These are phyloP conservation scores for Scutellaria galericulata DNA, from an alignment of 257 asterid genomes.

Conservation along the genomic window DNA sequence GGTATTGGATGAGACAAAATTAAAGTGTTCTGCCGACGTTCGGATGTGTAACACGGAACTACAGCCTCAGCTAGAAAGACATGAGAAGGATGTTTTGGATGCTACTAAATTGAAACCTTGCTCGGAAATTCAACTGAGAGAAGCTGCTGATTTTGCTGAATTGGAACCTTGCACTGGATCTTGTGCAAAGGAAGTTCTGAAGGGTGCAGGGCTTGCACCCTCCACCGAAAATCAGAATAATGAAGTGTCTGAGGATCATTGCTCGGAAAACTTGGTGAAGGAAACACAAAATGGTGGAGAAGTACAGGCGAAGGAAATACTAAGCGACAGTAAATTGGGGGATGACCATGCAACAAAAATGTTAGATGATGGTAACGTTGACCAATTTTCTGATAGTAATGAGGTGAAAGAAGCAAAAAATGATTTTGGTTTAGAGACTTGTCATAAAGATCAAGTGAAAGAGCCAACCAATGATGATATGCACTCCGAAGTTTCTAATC, in stretches of 20 bases:
- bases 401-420: conserved; percentile 39
- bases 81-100: conserved; percentile 48
- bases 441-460: conserved; percentile 48
- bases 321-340: conserved; percentile 30
- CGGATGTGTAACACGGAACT: conserved; percentile 37
- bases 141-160: conserved; percentile 23
- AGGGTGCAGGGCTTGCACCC: conserved; percentile 35
- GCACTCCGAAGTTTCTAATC: conserved; percentile 84
- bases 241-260: conserved; percentile 31
- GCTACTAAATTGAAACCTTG: conserved; percentile 40
- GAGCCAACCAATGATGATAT: conserved; percentile 85
- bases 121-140: conserved; percentile 33
- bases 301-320: conserved; percentile 36
- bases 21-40: conserved; percentile 31
- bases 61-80: conserved; percentile 35
- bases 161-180: conserved; percentile 31
- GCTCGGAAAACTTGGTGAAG: conserved; percentile 27
- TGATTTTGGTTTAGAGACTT: conserved; percentile 45
- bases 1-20: conserved; percentile 35
- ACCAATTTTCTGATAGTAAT: conserved; percentile 31
- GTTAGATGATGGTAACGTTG: conserved; percentile 36
- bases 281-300: conserved; percentile 44
- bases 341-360: conserved; percentile 37
- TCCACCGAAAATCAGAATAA: conserved; percentile 25
- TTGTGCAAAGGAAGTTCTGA: conserved; percentile 29